These are phyloP conservation scores for Phanerochaete sordida DNA, from an alignment of 768 basidiomycete genomes.

Conservation along the genomic window DNA sequence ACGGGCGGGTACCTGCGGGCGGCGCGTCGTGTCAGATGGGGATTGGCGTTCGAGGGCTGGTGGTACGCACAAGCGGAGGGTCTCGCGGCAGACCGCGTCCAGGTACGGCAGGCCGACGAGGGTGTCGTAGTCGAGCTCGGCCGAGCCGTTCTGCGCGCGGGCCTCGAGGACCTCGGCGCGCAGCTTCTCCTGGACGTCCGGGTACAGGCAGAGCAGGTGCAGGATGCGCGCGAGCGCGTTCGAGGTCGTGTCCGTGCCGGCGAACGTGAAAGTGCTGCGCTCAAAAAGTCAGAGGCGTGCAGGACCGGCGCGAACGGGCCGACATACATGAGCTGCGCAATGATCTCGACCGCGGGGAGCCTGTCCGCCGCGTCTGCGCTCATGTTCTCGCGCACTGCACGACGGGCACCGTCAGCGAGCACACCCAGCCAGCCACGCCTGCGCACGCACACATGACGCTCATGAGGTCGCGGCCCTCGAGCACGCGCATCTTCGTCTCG, in stretches of 20 bases:
- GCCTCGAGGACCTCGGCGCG: conserved; percentile 23
- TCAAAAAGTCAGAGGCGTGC: background rate
- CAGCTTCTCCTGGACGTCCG: conserved; percentile 24
- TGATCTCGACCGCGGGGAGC: conserved; percentile 24
- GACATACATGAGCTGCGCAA: conserved; percentile 24
- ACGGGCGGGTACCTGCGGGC: conserved; percentile 42
- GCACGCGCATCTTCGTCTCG: conserved; percentile 14
- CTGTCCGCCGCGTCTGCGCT: conserved; percentile 17
- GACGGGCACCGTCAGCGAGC: no score
- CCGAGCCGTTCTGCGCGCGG: background rate
- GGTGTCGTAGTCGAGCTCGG: conserved; percentile 22
- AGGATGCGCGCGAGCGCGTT: conserved; percentile 25
- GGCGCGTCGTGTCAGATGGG: background rate
- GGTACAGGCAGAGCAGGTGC: conserved; percentile 22
- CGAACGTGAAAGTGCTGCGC: conserved; percentile 20
- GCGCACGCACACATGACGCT: conserved; percentile 22
- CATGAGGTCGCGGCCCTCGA: conserved; percentile 29
- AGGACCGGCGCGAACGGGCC: background rate
- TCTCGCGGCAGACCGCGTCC: conserved; percentile 26
- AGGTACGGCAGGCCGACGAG: conserved; percentile 24
- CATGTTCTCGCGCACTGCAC: conserved; percentile 21
- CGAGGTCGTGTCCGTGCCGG: conserved; percentile 28
- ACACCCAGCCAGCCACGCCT: background rate
- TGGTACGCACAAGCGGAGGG: conserved; percentile 20
- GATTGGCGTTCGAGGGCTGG: no score